phyloP scores from a whole-genome alignment of 1,284 basidiomycete genomes.

The Vanrija sp. region DNA sequence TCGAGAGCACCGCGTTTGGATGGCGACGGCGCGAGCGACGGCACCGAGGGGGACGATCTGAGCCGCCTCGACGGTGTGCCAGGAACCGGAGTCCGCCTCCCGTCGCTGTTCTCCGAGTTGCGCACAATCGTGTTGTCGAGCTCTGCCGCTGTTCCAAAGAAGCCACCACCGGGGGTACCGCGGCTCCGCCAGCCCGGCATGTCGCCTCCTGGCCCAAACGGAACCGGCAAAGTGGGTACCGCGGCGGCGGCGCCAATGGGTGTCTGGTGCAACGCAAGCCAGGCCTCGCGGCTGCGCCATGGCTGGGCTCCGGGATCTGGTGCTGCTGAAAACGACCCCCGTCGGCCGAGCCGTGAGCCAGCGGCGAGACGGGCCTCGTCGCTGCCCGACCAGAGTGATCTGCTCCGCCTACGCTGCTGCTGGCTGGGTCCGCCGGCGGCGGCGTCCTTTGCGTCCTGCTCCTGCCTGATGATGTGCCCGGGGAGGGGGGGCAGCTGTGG shows the following conservation, averaged over 20 bases:
- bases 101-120: neutral
- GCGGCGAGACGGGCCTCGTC: no score
- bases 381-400: no score
- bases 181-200: slow-evolving; percentile 16
- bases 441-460: neutral
- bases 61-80: no score
- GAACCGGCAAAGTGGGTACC: no score
- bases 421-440: no score
- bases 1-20: no score
- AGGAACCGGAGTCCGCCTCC: neutral
- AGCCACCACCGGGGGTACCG: slow-evolving; percentile 9
- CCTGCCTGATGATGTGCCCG: slow-evolving; percentile 13
- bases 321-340: neutral
- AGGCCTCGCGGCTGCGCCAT: slow-evolving; percentile 34
- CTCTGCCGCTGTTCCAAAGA: slow-evolving; percentile 10
- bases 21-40: neutral
- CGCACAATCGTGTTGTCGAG: slow-evolving; percentile 3
- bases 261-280: slow-evolving; percentile 26
- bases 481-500: slow-evolving; percentile 20
- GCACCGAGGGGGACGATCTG: neutral
- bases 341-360: neutral
- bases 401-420: no score
- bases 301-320: slow-evolving; percentile 21
- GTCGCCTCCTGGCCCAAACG: neutral
- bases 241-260: neutral